A percentile compares a stretch with the other conserved stretches of the same genome.
Conservation (phyloP, 2,329 filamentous ascomycete genomes). For the Pseudocercospora vitis region DNA sequence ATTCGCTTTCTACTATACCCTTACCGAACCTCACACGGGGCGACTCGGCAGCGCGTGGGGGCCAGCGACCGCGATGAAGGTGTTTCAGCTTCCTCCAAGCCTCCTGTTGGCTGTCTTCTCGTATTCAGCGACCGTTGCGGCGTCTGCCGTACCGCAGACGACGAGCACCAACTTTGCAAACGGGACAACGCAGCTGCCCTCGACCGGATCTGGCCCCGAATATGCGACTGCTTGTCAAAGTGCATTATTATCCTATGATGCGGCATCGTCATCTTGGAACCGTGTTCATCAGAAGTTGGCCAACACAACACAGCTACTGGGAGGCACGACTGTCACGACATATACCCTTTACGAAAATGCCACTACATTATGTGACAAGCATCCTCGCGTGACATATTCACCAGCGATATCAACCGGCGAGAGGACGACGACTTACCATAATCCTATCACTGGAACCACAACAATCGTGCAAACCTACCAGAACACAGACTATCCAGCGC, state of each 20-base stretch:
- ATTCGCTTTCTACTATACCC: background rate
- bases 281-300: slow-evolving; percentile 8
- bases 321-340: slow-evolving; percentile 20
- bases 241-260: slow-evolving; percentile 9
- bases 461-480: slow-evolving; percentile 16
- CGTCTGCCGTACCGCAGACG: background rate
- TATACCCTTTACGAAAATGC: slow-evolving; percentile 34
- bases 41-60: background rate
- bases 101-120: slow-evolving; percentile 17
- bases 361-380: slow-evolving; percentile 35
- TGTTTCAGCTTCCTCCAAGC: slow-evolving; percentile 21
- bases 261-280: slow-evolving; percentile 7
- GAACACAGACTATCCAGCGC: slow-evolving; percentile 17
- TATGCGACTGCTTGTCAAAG: slow-evolving; percentile 16
- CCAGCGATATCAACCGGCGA: slow-evolving; percentile 28
- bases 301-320: slow-evolving; percentile 17
- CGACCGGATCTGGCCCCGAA: slow-evolving; percentile 6
- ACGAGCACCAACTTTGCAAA: background rate
- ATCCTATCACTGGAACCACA: slow-evolving; percentile 15
- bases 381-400: slow-evolving; percentile 31
- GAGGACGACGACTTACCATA: slow-evolving; percentile 16
- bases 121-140: slow-evolving; percentile 5
- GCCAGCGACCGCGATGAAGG: slow-evolving; percentile 8
- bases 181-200: background rate
- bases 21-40: background rate